Evolutionary conservation across 805 yeast species (phyloP).

Genomic region (Candida bentonensis): DNA sequence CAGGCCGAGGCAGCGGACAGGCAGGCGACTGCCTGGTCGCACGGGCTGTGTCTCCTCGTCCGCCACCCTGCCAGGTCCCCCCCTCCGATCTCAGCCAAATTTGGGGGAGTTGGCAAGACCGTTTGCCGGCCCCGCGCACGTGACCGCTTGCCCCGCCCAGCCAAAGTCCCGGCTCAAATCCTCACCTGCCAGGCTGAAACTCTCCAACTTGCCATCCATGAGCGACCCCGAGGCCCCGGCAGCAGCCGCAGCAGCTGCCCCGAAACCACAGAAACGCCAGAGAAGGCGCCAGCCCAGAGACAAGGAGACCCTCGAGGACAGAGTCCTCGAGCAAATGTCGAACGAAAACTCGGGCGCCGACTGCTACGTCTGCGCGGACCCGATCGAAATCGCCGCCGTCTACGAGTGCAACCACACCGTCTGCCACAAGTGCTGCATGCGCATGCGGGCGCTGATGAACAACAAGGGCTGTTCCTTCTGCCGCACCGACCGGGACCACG

Average conservation of each 20-base stretch:
- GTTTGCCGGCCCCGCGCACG: not conserved
- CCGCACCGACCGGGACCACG: slow-evolving; percentile 47
- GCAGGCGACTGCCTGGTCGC: no score
- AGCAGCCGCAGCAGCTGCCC: no score
- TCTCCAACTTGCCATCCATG: not conserved
- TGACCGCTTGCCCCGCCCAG: no score
- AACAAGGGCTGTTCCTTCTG: slow-evolving; percentile 73
- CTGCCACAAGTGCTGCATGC: slow-evolving; percentile 69
- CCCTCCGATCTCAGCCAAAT: no score
- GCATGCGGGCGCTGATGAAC: slow-evolving; percentile 68
- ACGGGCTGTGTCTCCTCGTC: no score
- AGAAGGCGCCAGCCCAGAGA: not conserved
- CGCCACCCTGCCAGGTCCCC: no score
- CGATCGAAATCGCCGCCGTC: slow-evolving; percentile 46
- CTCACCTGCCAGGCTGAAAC: no score
- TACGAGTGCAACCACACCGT: slow-evolving; percentile 76
- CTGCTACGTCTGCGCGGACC: slow-evolving; percentile 80
- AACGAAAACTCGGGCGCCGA: slow-evolving; percentile 3
- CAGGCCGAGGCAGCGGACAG: no score
- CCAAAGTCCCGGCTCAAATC: no score
- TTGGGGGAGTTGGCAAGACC: not conserved
- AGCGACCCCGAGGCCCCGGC: not conserved
- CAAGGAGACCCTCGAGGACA: not conserved
- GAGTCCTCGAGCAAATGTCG: not conserved
- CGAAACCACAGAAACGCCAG: no score